Conservation (phyloP, 495 filamentous ascomycete genomes). For the Rostrohypoxylon terebratum region DNA sequence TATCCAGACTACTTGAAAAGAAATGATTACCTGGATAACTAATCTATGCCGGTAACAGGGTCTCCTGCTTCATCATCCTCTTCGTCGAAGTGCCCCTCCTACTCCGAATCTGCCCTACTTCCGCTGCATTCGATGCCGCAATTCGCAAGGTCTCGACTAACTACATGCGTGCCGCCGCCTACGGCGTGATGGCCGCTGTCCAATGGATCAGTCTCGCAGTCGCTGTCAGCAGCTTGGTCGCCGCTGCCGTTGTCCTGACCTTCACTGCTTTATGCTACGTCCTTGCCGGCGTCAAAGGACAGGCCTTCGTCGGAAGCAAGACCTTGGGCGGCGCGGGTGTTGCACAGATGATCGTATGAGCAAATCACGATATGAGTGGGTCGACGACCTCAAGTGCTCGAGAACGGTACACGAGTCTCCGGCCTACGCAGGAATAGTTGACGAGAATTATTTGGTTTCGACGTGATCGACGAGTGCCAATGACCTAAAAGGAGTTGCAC, state of each 20-base stretch:
- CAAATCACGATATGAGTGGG: background rate
- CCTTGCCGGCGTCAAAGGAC: constrained; percentile 86
- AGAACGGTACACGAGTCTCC: constrained; percentile 10
- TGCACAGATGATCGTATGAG: constrained; percentile 98
- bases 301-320: constrained; percentile 96
- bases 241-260: constrained; percentile 83
- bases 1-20: too few species aligned
- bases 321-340: constrained; percentile 94
- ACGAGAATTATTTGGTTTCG: constrained; percentile 3
- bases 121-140: constrained; percentile 84
- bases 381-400: constrained; percentile 8
- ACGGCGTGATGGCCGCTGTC: constrained; percentile 79
- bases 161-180: constrained; percentile 96
- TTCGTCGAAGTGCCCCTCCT: constrained; percentile 98
- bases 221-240: constrained; percentile 77
- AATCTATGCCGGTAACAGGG: constrained; percentile 60
- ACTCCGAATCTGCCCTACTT: constrained; percentile 97
- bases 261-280: constrained; percentile 84
- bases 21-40: constrained; percentile 9
- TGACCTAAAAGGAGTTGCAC: constrained; percentile 29
- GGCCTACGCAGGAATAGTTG: constrained; percentile 17
- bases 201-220: constrained; percentile 83
- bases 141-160: constrained; percentile 94
- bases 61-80: constrained; percentile 85
- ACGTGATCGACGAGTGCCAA: constrained; percentile 33